Base-by-base conservation (phyloP, 345 rosid genomes). In the Odontarrhena argentea region DNA sequence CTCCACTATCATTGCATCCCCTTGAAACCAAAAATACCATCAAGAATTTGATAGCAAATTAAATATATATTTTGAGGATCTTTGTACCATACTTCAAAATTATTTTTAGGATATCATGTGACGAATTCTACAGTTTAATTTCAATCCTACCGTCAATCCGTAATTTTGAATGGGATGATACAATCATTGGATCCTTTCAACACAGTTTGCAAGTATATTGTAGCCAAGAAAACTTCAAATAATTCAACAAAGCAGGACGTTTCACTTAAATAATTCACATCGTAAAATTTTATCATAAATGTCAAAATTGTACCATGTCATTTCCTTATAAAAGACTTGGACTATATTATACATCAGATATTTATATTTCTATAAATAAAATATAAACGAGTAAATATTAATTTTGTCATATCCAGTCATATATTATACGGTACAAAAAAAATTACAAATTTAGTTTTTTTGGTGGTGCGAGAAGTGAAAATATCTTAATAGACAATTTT, bases 231-330 rank as follows among this genome's bases (percentile, higher is more conserved):
- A 24, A 9, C 10, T 51, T 65, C 59, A 64, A 48, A 64, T 13
- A 22, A 35, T 65, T 57, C 59, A 58, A 65, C 58, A 49, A 57
- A 32, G 52, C 22, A 25, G 12, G 45, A 48, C 14, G 9, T 50
- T 41, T 13, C 8, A 30, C 13, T 8, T 53, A 53, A 28, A 73
- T 60, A 60, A 38, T 56, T 38, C 11, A 6, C 12, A 59, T 66
- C 11, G 50, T 53, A 40, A 51, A 66, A 59, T 44, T 43, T 66
- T 58, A 65, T 73, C 68, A 59, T 66, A 73, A 53, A 55, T 74
- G 68, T 53, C 57, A 67, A 74, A 74, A 67, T 72, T 51, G 76
- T 73, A 74, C 72, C n/a, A 60, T 74, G 73, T 74, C 73, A 73
- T 67, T 46, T 67, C 68, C 44, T 44, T 60, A 32, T 53, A 52